Percentiles rank a stretch among this genome's conserved stretches.
These are phyloP conservation scores for Eurotiales sp. DNA, from an alignment of 2,329 filamentous ascomycete species.

Conservation along the genomic window DNA sequence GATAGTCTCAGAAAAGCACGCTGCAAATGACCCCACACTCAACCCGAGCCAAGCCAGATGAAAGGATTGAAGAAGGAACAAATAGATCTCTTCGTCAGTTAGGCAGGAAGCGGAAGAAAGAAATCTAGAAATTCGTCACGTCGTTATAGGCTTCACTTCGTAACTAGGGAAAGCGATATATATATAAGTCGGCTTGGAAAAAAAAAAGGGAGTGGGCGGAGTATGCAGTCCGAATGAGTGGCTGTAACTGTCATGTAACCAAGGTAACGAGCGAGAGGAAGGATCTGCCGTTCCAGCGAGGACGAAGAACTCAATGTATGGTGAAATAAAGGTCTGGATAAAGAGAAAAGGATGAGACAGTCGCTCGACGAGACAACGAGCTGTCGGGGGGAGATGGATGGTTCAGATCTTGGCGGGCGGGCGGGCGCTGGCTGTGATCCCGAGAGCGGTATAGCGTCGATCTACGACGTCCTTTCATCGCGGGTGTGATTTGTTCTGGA, in stretches of 20 bases:
- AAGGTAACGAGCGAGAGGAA: background rate
- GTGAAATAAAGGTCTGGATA: too few relatives aligned
- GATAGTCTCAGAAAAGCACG: too few relatives aligned
- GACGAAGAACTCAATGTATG: too few relatives aligned
- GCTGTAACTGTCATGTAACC: background rate
- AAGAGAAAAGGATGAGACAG: background rate
- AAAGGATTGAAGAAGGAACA: background rate
- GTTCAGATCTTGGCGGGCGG: background rate
- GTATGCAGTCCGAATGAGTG: background rate
- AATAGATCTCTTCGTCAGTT: background rate
- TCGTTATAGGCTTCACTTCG: constrained; percentile 4
- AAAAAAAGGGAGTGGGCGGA: background rate
- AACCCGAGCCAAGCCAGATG: background rate
- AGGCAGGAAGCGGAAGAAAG: too few relatives aligned
- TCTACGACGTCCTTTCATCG: too few relatives aligned
- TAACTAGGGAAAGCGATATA: background rate
- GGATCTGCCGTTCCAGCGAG: background rate
- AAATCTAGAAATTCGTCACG: constrained; percentile 2
- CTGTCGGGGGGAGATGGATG: background rate
- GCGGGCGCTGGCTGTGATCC: background rate
- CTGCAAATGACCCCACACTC: too few relatives aligned
- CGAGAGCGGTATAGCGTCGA: background rate
- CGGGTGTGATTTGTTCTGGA: too few relatives aligned
- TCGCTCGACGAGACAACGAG: too few relatives aligned
- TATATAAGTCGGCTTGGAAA: background rate